Percentiles rank a stretch among this genome's conserved stretches.
Evolutionary conservation across 179 eudicot genomes (phyloP).

Genomic region (Beta macrorhiza): DNA sequence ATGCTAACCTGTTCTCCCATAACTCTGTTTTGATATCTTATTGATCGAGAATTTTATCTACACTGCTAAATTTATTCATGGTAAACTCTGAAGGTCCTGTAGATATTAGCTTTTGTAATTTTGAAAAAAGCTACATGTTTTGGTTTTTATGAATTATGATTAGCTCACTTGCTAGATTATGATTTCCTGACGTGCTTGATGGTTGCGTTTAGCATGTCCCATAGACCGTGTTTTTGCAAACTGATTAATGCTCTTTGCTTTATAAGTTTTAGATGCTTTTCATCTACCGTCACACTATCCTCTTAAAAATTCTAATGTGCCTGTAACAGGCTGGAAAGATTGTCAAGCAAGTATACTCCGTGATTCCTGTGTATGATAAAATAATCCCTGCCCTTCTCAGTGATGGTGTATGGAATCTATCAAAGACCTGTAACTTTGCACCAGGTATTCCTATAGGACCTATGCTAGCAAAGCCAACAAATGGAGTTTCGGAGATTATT

Average conservation of each 20-base stretch:
- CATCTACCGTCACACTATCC: neutral
- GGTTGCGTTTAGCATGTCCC: neutral
- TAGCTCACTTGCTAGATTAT: neutral
- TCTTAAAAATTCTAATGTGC: slow-evolving; percentile 10
- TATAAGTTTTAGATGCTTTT: neutral
- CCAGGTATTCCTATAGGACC: slow-evolving; percentile 96
- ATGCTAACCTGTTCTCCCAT: neutral
- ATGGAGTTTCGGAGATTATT: slow-evolving; percentile 86
- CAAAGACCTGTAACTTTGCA: slow-evolving; percentile 67
- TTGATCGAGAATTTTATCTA: neutral
- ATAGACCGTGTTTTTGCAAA: neutral
- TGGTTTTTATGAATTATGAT: neutral
- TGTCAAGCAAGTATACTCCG: slow-evolving; percentile 86
- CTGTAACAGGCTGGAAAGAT: slow-evolving; percentile 73
- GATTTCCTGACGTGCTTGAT: neutral
- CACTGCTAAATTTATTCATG: neutral
- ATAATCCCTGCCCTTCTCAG: slow-evolving; percentile 80
- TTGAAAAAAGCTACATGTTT: neutral
- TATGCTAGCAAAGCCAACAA: slow-evolving; percentile 93
- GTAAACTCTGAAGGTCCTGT: neutral
- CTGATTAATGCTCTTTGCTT: slow-evolving; percentile 3
- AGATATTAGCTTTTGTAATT: neutral
- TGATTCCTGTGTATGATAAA: slow-evolving; percentile 83
- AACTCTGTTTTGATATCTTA: neutral
- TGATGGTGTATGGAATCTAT: slow-evolving; percentile 81